Conservation (phyloP, 345 rosid species). For the Aegle marmelos region DNA sequence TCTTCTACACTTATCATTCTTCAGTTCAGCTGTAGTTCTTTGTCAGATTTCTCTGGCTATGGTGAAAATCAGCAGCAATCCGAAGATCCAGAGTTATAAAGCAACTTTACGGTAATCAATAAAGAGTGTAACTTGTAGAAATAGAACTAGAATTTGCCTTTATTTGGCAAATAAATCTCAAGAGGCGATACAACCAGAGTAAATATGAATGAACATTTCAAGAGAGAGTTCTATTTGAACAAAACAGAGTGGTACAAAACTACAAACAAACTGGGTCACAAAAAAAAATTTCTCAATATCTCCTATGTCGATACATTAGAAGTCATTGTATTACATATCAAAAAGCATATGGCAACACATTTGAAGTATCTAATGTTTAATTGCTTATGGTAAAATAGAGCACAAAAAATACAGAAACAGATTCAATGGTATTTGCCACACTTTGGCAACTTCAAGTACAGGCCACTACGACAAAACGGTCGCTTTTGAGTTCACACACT, state of each 20-base stretch:
- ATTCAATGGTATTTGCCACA: neutral
- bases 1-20: constrained; percentile 1
- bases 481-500: constrained; percentile 40
- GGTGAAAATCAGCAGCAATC: neutral
- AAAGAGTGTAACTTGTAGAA: neutral
- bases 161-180: neutral
- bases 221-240: neutral
- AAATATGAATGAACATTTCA: neutral
- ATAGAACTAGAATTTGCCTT: neutral
- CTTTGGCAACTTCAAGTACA: neutral
- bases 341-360: constrained; percentile 6
- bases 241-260: neutral
- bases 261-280: neutral
- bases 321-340: neutral
- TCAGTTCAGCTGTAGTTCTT: constrained; percentile 10
- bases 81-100: neutral
- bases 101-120: neutral
- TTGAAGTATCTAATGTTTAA: constrained; percentile 1
- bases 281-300: neutral
- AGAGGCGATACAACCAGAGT: neutral
- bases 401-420: constrained; percentile 4
- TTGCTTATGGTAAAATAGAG: neutral
- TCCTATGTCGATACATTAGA: neutral
- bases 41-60: neutral
- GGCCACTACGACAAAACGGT: neutral